phyloP scores from a whole-genome alignment of 768 basidiomycete genomes.

The Suillus variegatus region DNA sequence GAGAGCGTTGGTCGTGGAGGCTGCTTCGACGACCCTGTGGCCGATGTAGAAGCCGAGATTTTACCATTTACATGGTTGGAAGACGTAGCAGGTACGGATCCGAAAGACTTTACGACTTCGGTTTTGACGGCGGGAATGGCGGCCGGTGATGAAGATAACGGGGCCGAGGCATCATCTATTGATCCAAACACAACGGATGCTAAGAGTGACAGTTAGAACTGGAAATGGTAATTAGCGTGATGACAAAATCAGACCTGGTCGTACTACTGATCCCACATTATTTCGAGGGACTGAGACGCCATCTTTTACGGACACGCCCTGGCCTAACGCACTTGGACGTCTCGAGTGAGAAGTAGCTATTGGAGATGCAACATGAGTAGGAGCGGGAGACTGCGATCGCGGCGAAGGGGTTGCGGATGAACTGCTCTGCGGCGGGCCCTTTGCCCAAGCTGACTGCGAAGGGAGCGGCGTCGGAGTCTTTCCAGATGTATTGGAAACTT shows the following conservation, averaged over 20 bases:
- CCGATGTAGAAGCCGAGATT: slow-evolving; percentile 45
- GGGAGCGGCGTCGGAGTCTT: slow-evolving; percentile 76
- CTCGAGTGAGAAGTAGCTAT: slow-evolving; percentile 66
- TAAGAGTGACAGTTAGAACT: slow-evolving; percentile 27
- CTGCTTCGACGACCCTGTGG: slow-evolving; percentile 39
- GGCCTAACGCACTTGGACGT: slow-evolving; percentile 73
- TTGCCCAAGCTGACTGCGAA: slow-evolving; percentile 88
- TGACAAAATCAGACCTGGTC: slow-evolving; percentile 55
- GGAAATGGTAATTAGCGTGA: neutral
- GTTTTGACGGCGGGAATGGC: slow-evolving; percentile 62
- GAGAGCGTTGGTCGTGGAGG: slow-evolving; percentile 30
- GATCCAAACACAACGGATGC: slow-evolving; percentile 87
- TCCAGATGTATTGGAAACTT: slow-evolving; percentile 74
- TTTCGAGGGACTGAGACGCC: slow-evolving; percentile 72
- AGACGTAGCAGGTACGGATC: slow-evolving; percentile 64
- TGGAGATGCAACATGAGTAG: slow-evolving; percentile 46
- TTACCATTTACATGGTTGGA: slow-evolving; percentile 64
- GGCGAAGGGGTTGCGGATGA: slow-evolving; percentile 57
- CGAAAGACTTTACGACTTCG: slow-evolving; percentile 80
- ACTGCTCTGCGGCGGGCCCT: slow-evolving; percentile 70
- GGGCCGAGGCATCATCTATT: slow-evolving; percentile 76
- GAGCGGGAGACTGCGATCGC: slow-evolving; percentile 79
- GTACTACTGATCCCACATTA: slow-evolving; percentile 61
- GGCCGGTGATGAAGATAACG: slow-evolving; percentile 84
- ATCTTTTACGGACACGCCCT: slow-evolving; percentile 77